Base-by-base conservation (phyloP, 192 early-diverging fungal species). In the Spizellomyces sp. region DNA sequence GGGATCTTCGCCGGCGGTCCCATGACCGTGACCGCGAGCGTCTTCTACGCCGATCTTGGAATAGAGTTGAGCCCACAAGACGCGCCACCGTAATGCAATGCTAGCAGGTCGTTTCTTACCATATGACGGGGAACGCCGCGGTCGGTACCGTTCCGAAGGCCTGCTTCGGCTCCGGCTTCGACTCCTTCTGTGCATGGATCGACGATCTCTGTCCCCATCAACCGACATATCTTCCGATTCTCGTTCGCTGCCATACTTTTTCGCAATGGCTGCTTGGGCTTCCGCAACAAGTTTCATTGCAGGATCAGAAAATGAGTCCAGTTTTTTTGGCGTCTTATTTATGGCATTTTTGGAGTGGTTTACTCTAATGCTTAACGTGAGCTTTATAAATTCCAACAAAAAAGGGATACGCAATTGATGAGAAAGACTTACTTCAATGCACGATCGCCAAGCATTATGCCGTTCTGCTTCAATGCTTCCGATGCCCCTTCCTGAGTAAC, bases 311-410 rank as follows among this genome's bases (percentile, higher is more conserved):
- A 75, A 56, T 0, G 27, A 36, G 67, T 83, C 79, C 9, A 66
- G 69, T 52, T 77, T 77, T 43, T 78, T 77, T 27, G 80, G 77
- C 8, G 78, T 73, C 58, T 93, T 93, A 66, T 88, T 91, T 62
- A 93, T 93, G 0, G 90, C 83, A 66, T 91, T 91, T 71, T 91
- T 93, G 8, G 89, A 89, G 67, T 86, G 88, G 56, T 91, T 91
- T 8, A 93, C 89, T 69, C 83, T 86, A 19, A 17, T 17, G 17
- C 17, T n/a, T 54, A 4, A 19, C 12, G 50, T 54, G 17, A 54
- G 50, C 48, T 61, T 45, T 19, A 15, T 12, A 8, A 14, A 48
- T 45, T 9, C 22, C 19, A 8, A 80, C 58, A 27, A n/a, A 75
- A 4, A 64, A 0, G 8, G 45, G 44, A 41, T 36, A 69, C 27